A percentile compares a stretch with the other conserved stretches of the same genome.
Evolutionary conservation across 129 eudicot genomes (phyloP).

Genomic region (Centaurea solstitialis): DNA sequence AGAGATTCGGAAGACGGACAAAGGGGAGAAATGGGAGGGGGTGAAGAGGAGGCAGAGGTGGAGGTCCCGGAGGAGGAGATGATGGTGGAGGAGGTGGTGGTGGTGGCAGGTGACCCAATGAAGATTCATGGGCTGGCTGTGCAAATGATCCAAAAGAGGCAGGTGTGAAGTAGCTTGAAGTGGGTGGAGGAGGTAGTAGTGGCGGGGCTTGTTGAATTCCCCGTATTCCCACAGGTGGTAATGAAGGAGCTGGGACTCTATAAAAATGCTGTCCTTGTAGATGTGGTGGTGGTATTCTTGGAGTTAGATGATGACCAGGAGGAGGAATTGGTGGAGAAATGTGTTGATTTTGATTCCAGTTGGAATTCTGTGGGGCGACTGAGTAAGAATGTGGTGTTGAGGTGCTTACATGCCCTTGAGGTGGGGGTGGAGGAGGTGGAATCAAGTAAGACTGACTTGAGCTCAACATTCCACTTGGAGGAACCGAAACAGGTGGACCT

Average conservation of each 20-base stretch:
- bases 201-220: conserved; percentile 17
- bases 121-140: conserved; percentile 19
- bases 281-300: conserved; percentile 45
- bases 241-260: conserved; percentile 41
- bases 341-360: conserved; percentile 58
- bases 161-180: conserved; percentile 39
- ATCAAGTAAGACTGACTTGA: conserved; percentile 42
- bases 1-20: conserved; percentile 1
- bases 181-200: conserved; percentile 40
- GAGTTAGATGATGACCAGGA: conserved; percentile 26
- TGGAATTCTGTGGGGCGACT: conserved; percentile 31
- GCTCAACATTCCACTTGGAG: conserved; percentile 35
- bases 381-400: conserved; percentile 32
- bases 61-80: conserved; percentile 61
- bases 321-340: conserved; percentile 31
- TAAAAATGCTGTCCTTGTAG: conserved; percentile 42
- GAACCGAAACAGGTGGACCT: conserved; percentile 31
- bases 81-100: conserved; percentile 51
- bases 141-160: conserved; percentile 36
- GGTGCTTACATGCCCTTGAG: conserved; percentile 16
- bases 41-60: conserved; percentile 79
- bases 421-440: conserved; percentile 30
- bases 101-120: conserved; percentile 30
- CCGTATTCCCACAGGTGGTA: conserved; percentile 14
- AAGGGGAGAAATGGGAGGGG: conserved; percentile 35